Percentiles rank a stretch among this genome's conserved stretches.
phyloP scores from a whole-genome alignment of 371 early-diverging fungal genomes.

The Saksenaea oblongispora region DNA sequence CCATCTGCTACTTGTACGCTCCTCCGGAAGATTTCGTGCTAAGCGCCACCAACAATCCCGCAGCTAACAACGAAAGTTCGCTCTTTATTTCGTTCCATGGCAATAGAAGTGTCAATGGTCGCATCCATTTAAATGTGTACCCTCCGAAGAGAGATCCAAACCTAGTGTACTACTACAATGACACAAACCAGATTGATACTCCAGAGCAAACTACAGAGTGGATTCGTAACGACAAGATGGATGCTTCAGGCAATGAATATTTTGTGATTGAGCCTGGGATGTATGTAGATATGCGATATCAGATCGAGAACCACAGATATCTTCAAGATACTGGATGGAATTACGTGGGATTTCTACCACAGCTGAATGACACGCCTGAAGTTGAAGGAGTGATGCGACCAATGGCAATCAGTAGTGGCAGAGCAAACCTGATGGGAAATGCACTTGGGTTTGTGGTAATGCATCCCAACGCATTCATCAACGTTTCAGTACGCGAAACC shows the following conservation, averaged over 20 bases:
- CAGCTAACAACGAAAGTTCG: slow-evolving; percentile 38
- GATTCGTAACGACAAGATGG: not conserved
- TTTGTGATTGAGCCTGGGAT: not conserved
- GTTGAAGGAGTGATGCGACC: too few relatives aligned
- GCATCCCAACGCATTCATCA: not conserved
- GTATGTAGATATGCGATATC: not conserved
- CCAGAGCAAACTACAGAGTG: not conserved
- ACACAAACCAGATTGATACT: not conserved
- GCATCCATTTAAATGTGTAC: slow-evolving; percentile 41
- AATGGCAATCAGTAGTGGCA: too few relatives aligned
- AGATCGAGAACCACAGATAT: slow-evolving; percentile 30
- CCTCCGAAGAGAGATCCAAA: slow-evolving; percentile 52
- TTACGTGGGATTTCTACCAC: slow-evolving; percentile 49
- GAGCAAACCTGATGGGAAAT: too few relatives aligned
- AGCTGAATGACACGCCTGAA: slow-evolving; percentile 42
- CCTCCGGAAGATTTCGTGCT: slow-evolving; percentile 31
- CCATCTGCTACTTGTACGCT: slow-evolving; percentile 41
- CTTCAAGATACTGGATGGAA: slow-evolving; percentile 47
- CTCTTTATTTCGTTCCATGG: slow-evolving; percentile 39
- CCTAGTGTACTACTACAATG: slow-evolving; percentile 26
- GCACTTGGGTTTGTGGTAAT: not conserved
- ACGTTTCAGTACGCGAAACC: not conserved
- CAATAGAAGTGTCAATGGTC: slow-evolving; percentile 14
- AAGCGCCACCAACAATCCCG: slow-evolving; percentile 29
- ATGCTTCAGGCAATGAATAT: not conserved